Conservation (phyloP, 441 rosid genomes). For the Erysimum pusillum region DNA sequence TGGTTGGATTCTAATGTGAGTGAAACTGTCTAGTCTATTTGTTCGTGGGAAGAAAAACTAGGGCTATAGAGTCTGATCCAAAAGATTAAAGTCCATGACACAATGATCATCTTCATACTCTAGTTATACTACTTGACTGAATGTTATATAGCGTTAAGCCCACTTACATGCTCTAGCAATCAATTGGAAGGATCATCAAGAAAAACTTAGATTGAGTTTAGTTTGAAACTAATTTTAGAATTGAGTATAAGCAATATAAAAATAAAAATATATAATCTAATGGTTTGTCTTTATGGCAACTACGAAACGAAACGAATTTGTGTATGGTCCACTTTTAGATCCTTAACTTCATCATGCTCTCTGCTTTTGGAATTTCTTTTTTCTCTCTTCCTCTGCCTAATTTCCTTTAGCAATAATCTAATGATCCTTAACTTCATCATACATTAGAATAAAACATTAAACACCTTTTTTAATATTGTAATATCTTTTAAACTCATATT, state of each 20-base stretch:
- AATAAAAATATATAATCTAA: background rate
- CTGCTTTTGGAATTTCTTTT: constrained; percentile 35
- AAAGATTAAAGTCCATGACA: background rate
- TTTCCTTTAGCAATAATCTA: too few species aligned
- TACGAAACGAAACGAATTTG: constrained; percentile 24
- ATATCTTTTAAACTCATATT: background rate
- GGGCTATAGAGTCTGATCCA: background rate
- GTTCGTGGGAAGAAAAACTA: background rate
- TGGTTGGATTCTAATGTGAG: too few species aligned
- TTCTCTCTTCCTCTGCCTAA: background rate
- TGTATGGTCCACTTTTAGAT: constrained; percentile 35
- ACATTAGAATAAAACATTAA: constrained; percentile 15
- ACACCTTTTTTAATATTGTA: background rate
- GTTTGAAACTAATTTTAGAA: background rate
- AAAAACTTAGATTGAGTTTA: background rate
- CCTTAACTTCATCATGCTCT: constrained; percentile 31
- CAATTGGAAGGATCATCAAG: too few species aligned
- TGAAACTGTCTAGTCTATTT: background rate
- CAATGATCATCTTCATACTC: background rate
- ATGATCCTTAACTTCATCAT: too few species aligned
- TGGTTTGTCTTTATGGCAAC: background rate
- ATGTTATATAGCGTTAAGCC: background rate
- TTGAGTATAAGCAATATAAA: background rate
- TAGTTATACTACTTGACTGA: background rate
- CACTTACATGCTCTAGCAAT: background rate